Evolutionary conservation across 139 green algal genomes (phyloP), one percentile per base, ranked within the genome.

Genomic region (Chlamydomonas asymmetrica): DNA sequence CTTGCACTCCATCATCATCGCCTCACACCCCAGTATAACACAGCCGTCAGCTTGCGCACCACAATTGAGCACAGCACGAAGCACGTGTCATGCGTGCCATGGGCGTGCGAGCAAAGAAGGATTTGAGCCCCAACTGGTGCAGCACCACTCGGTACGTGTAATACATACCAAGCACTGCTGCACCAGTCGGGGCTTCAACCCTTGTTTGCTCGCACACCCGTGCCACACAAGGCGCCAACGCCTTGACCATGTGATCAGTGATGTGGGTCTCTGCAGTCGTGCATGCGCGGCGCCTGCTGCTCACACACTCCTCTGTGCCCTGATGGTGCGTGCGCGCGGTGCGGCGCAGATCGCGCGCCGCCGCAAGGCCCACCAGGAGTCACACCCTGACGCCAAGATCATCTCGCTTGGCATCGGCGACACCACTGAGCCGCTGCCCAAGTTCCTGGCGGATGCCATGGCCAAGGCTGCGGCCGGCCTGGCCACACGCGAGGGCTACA

Each of bases 321-420:
- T n/a, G n/a, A n/a, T n/a, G n/a, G n/a, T n/a, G n/a, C n/a, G n/a
- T n/a, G n/a, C n/a, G n/a, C n/a, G n/a, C n/a, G n/a, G n/a, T n/a
- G n/a, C n/a, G n/a, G n/a, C 61, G 39, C 89, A 99, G 93, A 98
- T 99, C 80, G 94, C 87, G 5, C 84, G 91, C 54, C 87, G 94
- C n/a, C 85, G 95, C 5, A 85, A 76, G n/a, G 93, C 88, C 34
- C 95, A 99, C 82, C 89, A 97, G 86, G 94, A 97, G 39, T 29
- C 27, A 27, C 62, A 93, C 71, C 95, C 94, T 34, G 91, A 95
- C 72, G 90, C 89, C n/a, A 92, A 97, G 84, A 92, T 99, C 74
- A 99, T 99, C 86, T 91, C 75, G 66, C 87, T 99, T 49, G 96
- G 96, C 56, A 99, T 99, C 61, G 96, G 96, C 23, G 96, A 99